Conservation (phyloP, 306 rosid species). For the Inga oerstediana region DNA sequence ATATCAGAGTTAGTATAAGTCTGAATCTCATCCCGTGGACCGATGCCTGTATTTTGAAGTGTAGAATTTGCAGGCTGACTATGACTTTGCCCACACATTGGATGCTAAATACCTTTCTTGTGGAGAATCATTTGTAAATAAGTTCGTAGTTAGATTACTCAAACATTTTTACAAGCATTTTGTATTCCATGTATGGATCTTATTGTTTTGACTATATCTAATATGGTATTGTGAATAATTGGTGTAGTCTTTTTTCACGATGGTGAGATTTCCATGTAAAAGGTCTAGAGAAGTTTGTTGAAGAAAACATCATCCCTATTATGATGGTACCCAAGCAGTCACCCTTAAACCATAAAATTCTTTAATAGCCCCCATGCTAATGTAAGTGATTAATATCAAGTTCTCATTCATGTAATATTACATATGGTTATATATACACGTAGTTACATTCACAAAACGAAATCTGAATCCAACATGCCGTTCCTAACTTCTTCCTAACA, state of each 20-base stretch:
- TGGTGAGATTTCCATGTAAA: slow-evolving; percentile 70
- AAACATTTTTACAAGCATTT: slow-evolving; percentile 90
- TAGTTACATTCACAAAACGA: no score
- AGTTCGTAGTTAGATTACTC: slow-evolving; percentile 73
- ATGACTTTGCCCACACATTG: slow-evolving; percentile 77
- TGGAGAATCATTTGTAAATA: slow-evolving; percentile 76
- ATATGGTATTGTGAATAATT: slow-evolving; percentile 6
- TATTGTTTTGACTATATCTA: neutral
- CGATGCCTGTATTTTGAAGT: no score
- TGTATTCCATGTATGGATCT: slow-evolving; percentile 64
- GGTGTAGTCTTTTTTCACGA: slow-evolving; percentile 13
- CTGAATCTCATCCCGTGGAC: no score
- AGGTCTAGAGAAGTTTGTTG: slow-evolving; percentile 72
- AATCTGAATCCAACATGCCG: no score
- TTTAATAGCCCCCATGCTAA: slow-evolving; percentile 59
- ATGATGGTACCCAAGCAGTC: slow-evolving; percentile 71
- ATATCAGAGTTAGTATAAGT: no score
- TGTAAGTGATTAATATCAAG: no score
- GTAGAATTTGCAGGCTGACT: slow-evolving; percentile 71
- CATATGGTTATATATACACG: no score
- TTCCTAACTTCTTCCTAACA: no score
- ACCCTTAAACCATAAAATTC: slow-evolving; percentile 64
- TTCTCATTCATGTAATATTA: no score
- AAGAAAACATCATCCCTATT: slow-evolving; percentile 58
- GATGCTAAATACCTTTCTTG: slow-evolving; percentile 85